These are phyloP conservation scores for Blastobotrys elegans DNA, from an alignment of 1,139 yeast species.

Conservation along the genomic window DNA sequence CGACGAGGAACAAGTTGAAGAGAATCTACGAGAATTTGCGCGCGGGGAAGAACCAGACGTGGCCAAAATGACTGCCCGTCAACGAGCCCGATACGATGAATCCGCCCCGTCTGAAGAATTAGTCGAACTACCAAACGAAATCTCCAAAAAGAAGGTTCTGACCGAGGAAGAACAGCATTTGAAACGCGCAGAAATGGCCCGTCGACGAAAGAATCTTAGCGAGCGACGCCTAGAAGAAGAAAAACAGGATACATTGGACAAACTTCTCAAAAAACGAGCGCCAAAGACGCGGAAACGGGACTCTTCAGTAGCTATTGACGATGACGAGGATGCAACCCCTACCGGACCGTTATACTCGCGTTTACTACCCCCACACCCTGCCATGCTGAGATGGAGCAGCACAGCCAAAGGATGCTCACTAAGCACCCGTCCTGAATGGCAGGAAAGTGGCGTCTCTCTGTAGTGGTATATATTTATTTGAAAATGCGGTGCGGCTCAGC, in stretches of 20 bases:
- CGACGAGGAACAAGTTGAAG: conserved; percentile 29
- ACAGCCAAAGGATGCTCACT: conserved; percentile 29
- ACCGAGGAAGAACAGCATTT: conserved; percentile 83
- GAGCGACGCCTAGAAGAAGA: conserved; percentile 86
- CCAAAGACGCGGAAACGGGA: conserved; percentile 34
- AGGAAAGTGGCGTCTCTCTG: not conserved
- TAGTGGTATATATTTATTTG: not conserved
- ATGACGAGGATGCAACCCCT: conserved; percentile 13
- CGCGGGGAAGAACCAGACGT: conserved; percentile 32
- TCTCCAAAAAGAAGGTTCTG: conserved; percentile 45
- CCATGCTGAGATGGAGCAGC: conserved; percentile 43
- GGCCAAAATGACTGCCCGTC: conserved; percentile 38
- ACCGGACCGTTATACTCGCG: conserved; percentile 19
- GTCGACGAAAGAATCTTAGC: conserved; percentile 81
- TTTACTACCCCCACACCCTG: conserved; percentile 41
- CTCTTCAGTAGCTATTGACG: conserved; percentile 21
- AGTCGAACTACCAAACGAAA: conserved; percentile 30
- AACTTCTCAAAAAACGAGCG: conserved; percentile 78
- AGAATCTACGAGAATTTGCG: conserved; percentile 28
- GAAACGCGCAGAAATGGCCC: conserved; percentile 80
- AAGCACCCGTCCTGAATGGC: conserved; percentile 31
- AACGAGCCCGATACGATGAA: conserved; percentile 35
- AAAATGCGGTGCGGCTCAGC: not conserved
- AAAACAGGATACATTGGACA: conserved; percentile 84
- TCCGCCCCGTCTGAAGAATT: conserved; percentile 24